A percentile compares a stretch with the other conserved stretches of the same genome.
These are phyloP conservation scores for Rutstroemia sp. DNA, from an alignment of 2,329 filamentous ascomycete species.

Conservation along the genomic window DNA sequence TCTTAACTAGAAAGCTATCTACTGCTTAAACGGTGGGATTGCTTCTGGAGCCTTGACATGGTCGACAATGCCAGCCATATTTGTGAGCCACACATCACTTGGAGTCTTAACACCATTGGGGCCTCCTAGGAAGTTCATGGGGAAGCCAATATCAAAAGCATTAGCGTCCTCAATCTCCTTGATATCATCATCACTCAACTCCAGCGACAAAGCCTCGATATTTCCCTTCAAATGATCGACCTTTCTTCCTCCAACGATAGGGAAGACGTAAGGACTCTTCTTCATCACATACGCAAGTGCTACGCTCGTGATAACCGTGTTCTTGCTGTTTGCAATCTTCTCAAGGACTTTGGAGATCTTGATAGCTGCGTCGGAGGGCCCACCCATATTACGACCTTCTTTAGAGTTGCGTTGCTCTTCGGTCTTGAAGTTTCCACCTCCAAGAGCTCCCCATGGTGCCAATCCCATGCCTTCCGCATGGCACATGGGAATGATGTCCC, in stretches of 20 bases:
- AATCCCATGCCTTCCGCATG: slow-evolving; percentile 49
- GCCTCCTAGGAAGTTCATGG: slow-evolving; percentile 49
- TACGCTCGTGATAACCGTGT: slow-evolving; percentile 50
- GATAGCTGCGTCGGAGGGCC: slow-evolving; percentile 40
- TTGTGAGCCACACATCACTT: slow-evolving; percentile 26
- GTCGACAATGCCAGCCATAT: neutral
- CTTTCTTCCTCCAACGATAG: slow-evolving; percentile 64
- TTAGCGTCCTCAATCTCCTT: slow-evolving; percentile 55
- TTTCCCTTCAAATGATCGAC: slow-evolving; percentile 63
- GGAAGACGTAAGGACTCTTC: slow-evolving; percentile 66
- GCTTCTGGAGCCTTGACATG: neutral
- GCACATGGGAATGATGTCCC: slow-evolving; percentile 55
- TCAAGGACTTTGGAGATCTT: slow-evolving; percentile 40
- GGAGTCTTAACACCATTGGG: slow-evolving; percentile 29
- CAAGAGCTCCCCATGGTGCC: slow-evolving; percentile 48
- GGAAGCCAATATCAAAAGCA: slow-evolving; percentile 61
- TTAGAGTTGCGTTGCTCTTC: slow-evolving; percentile 27
- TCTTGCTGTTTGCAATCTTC: slow-evolving; percentile 49
- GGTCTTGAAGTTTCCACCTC: slow-evolving; percentile 42
- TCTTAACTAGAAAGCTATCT: too few species aligned
- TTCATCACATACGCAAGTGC: slow-evolving; percentile 69
- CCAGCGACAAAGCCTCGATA: slow-evolving; percentile 57
- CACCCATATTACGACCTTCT: slow-evolving; percentile 27
- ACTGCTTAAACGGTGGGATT: neutral
- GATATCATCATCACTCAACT: slow-evolving; percentile 55